Conservation (phyloP, 2,329 filamentous ascomycete genomes). For the Colletotrichum brevisporum region DNA sequence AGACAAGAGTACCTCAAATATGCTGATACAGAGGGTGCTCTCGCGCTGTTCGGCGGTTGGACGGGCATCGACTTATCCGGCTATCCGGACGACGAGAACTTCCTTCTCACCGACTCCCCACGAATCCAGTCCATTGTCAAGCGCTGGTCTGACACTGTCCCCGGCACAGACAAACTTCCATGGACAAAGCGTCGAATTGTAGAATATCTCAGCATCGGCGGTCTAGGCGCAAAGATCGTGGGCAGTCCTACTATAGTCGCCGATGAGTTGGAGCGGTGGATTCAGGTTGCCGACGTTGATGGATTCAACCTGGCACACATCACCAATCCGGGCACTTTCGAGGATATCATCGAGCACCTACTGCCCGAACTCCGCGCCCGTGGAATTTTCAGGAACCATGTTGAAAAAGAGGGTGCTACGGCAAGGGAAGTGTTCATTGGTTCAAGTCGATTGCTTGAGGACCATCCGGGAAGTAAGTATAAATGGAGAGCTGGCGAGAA, state of each 20-base stretch:
- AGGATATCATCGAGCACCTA: conserved; percentile 49
- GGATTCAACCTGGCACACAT: conserved; percentile 59
- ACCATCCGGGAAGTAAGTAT: conserved; percentile 37
- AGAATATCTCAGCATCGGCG: conserved; percentile 66
- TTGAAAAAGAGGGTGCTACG: conserved; percentile 39
- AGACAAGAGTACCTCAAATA: conserved; percentile 57
- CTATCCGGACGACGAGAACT: conserved; percentile 60
- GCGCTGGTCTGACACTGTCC: conserved; percentile 40
- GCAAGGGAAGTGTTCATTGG: conserved; percentile 41
- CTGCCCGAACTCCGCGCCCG: conserved; percentile 47
- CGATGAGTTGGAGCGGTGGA: conserved; percentile 60
- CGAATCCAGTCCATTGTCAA: conserved; percentile 51
- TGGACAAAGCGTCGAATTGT: conserved; percentile 71
- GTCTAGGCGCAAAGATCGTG: conserved; percentile 62
- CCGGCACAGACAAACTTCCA: conserved; percentile 46
- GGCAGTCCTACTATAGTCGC: conserved; percentile 60
- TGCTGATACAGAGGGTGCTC: conserved; percentile 58
- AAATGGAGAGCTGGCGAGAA: conserved; percentile 38
- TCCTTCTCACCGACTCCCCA: conserved; percentile 56
- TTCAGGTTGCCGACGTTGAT: conserved; percentile 57
- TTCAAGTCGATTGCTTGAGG: conserved; percentile 36
- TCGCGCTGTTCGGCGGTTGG: conserved; percentile 62
- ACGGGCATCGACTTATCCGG: conserved; percentile 58
- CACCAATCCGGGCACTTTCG: conserved; percentile 55
- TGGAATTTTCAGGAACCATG: conserved; percentile 30